Percentiles rank a stretch among this genome's conserved stretches.
Conservation (phyloP, 768 basidiomycete species). For the Mycena venus region DNA sequence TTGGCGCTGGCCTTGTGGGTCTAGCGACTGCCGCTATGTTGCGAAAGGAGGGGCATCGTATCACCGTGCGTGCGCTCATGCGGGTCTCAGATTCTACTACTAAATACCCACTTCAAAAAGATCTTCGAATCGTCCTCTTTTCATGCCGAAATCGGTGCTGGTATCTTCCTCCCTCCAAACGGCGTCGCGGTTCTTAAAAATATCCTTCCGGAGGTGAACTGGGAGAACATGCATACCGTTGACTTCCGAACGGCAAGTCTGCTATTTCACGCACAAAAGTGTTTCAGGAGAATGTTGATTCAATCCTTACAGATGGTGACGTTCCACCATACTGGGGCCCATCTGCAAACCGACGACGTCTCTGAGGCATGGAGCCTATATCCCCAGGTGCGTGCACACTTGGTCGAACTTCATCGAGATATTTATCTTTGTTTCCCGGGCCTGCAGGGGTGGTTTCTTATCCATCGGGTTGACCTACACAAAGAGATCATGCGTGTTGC, state of each 20-base stretch:
- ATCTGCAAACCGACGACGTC: background rate
- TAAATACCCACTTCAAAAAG: too few relatives aligned
- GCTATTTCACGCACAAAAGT: too few relatives aligned
- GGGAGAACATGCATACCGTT: background rate
- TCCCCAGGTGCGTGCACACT: background rate
- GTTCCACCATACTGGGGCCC: background rate
- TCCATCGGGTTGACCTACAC: slow-evolving; percentile 25
- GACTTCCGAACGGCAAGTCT: background rate
- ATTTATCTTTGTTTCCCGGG: background rate
- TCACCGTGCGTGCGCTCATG: too few relatives aligned
- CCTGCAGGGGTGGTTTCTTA: slow-evolving; percentile 22
- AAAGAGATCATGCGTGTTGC: slow-evolving; percentile 27
- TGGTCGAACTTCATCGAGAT: too few relatives aligned
- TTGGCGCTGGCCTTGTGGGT: too few relatives aligned
- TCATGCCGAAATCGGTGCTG: slow-evolving; percentile 24
- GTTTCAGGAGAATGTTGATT: too few relatives aligned
- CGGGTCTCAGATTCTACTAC: too few relatives aligned
- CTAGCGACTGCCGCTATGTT: too few relatives aligned
- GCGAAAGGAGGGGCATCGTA: too few relatives aligned
- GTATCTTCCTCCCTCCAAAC: slow-evolving; percentile 19
- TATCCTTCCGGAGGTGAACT: background rate
- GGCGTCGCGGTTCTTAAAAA: slow-evolving; percentile 2
- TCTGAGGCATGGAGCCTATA: background rate
- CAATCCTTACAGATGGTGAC: too few relatives aligned
- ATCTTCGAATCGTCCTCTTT: slow-evolving; percentile 28